Evolutionary conservation across 129 eudicot species (phyloP), one percentile per base, ranked within the genome.

Genomic region (Arctium minus): DNA sequence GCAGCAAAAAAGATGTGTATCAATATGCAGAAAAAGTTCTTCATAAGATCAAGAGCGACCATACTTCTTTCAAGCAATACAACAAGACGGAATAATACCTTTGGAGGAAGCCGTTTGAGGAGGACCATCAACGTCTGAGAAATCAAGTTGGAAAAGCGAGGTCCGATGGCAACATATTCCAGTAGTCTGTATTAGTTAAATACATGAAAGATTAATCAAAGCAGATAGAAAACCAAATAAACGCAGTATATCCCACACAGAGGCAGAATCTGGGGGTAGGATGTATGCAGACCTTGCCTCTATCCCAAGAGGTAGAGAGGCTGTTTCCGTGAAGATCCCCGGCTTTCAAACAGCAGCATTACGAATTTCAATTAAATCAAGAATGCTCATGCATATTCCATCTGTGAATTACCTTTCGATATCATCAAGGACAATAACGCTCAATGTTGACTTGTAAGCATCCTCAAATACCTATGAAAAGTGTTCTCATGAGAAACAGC

Each of bases 71-170:
- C n/a, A 39, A 53, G 36, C 64, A 75, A 75, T 18, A 30, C 10
- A 29, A 80, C 15, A 76, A 56, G 70, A 72, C 32, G 0, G 32
- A 67, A n/a, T 64, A 67, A n/a, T 64, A 91, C 98, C 98, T 91
- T 88, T 27, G 99, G 99, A 81, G 99, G 99, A 76, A 93, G 96
- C 80, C 99, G 89, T 85, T 96, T 96, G 72, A 96, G 90, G 76
- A 96, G 96, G 83, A 96, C 99, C 98, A 96, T 79, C 77, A 96
- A 87, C 78, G 99, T 96, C 87, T 96, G 99, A 75, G 98, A 91
- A 36, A 96, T 92, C 76, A 96, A 78, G 88, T 96, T 96, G 60
- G 99, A 96, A 89, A 96, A 96, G 46, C 99, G 97, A 84, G 99
- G 99, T 74, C 99, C 99, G 40, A 93, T 89, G 5, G 99, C 91